Evolutionary conservation across 2,329 filamentous ascomycete species (phyloP), one percentile per base, ranked within the genome.

Genomic region (Fragosphaeria purpurea): DNA sequence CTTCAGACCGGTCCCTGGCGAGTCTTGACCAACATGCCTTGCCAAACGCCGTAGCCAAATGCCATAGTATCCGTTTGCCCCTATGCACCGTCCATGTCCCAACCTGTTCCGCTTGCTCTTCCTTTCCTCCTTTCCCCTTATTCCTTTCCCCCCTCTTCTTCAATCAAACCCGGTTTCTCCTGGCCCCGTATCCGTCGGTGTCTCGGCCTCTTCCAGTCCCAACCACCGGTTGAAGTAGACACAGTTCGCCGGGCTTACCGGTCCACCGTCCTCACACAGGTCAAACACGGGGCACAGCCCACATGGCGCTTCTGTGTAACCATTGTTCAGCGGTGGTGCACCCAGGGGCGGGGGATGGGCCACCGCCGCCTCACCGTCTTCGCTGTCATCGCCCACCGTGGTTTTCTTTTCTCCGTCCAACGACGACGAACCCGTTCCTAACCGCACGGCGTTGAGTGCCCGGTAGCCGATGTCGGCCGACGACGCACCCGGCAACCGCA

Each of bases 271-370:
- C 57, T 88, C 85, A 64, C 93, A 98, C 2, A 97, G 75, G 52
- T 93, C 85, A 64, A 95, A 95, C 3, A 96, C 91, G 0, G 93
- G 93, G 66, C 93, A 98, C 50, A 82, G 77, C 2, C 91, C 90
- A 65, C 93, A 98, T 1, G 93, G 93, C 3, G 85, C 83, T 65
- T 96, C 89, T 2, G 87, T 94, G 57, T 91, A 80, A 4, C 86
- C 86, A 59, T 90, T 95, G 57, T 75, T 61, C 48, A 69, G 69
- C 12, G 71, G 66, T 47, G 70, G 51, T 59, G 72, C 5, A 38
- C 67, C 72, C 46, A 62, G 58, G 10, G 55, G 53, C 42, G 56
- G 55, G 37, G 8, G 39, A 41, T 9, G 48, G 41, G 13, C 46
- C 49, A 48, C 49, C 51, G 52, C 35, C 53, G 43, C 44, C 56